Evolutionary conservation across 305 asterid genomes (phyloP), one percentile per base, ranked within the genome.

Genomic region (Plantago coronopus): DNA sequence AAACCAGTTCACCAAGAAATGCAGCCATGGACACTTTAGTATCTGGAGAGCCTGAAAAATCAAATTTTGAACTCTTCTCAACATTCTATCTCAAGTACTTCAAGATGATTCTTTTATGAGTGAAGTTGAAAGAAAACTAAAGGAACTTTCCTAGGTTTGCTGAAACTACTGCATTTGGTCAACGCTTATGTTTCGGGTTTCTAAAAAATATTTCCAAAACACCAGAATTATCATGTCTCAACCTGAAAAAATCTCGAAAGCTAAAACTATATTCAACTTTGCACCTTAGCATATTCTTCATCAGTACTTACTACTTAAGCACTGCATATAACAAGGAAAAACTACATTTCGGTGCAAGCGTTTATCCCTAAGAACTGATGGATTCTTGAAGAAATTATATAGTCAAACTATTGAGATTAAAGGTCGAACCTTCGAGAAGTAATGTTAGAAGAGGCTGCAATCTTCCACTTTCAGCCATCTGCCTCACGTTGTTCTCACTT

Each of bases 381-480:
- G 43, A 34, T 9, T 61, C 63, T 38, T 31, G 68, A 31, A 65
- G 34, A 67, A 58, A 53, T 37, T 45, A 17, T 42, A 63, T 57
- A 42, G 59, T 48, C 10, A 38, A 47, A 46, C 34, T 47, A 57
- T 1, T 21, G 43, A 57, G 61, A 56, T 44, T 20, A 27, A 25
- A 27, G 49, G 59, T 49, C 22, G 57, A 71, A 93, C 99, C 99
- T 93, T 87, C 83, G 47, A 89, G 99, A 13, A 93, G 79, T 49
- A 87, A 76, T 17, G 74, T 79, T 65, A 93, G 79, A 12, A 93
- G 90, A 7, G 99, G 97, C 74, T 70, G 95, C 67, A 93, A 70
- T 73, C 96, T 78, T 70, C 97, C 97, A 51, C 67, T 80, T 68
- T 80, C 91, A 31, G 99, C 99, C 96, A 93, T 89, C 61, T 93